Evolutionary conservation across 352 stramenopile genomes (phyloP).

Genomic region (Blastocystis sp.): DNA sequence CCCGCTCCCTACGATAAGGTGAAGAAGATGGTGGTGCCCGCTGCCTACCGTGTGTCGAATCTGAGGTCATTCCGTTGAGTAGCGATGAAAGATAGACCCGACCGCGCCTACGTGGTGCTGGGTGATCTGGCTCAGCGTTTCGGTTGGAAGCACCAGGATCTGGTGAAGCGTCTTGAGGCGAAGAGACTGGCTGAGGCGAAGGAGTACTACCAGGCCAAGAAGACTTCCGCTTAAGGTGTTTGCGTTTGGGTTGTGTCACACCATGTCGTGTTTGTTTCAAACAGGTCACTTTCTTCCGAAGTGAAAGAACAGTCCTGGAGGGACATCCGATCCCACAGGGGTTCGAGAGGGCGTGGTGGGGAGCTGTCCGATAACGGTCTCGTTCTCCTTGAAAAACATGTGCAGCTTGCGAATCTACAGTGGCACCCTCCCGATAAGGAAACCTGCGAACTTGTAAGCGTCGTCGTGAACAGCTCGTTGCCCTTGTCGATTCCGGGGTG

Average conservation of each 20-base stretch:
- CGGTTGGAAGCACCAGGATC: too few species aligned
- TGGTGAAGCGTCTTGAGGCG: too few species aligned
- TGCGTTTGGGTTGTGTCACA: background rate
- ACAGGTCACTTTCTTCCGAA: background rate
- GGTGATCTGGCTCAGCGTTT: too few species aligned
- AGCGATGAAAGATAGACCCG: too few species aligned
- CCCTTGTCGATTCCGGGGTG: background rate
- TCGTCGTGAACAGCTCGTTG: slow-evolving; percentile 3
- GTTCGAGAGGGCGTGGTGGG: background rate
- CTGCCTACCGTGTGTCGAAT: too few species aligned
- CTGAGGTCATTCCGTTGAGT: too few species aligned
- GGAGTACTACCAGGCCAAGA: too few species aligned
- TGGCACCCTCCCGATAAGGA: background rate
- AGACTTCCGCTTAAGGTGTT: too few species aligned
- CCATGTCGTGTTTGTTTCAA: background rate
- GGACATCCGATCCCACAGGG: background rate
- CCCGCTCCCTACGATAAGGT: too few species aligned
- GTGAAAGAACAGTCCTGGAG: background rate
- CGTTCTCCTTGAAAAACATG: background rate
- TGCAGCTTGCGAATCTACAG: background rate
- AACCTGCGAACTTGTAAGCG: background rate
- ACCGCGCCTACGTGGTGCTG: too few species aligned
- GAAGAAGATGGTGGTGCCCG: too few species aligned
- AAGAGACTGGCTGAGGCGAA: too few species aligned
- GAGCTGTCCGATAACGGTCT: background rate